These are phyloP conservation scores for Gossypium turneri DNA, from an alignment of 345 rosid species.

Conservation along the genomic window DNA sequence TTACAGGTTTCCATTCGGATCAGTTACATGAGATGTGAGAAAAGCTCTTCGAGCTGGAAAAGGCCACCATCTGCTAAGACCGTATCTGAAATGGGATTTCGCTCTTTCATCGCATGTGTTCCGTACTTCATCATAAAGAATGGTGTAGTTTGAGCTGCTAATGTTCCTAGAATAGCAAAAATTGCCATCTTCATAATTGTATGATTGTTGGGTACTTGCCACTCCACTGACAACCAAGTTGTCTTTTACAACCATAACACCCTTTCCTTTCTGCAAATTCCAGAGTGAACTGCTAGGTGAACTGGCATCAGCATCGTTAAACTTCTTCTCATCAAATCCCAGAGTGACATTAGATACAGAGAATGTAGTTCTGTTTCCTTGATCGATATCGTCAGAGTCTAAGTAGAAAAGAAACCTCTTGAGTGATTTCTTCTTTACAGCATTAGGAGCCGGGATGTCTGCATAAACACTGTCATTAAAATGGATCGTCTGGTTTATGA, in stretches of 20 bases:
- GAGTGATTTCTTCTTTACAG: constrained; percentile 27
- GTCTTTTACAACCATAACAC: constrained; percentile 49
- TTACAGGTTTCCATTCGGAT: constrained; percentile 6
- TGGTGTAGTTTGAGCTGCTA: constrained; percentile 76
- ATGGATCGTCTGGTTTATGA: constrained; percentile 51
- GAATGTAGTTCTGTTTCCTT: constrained; percentile 30
- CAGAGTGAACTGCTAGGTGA: constrained; percentile 30
- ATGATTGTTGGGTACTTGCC: constrained; percentile 61
- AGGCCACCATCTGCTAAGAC: constrained; percentile 14
- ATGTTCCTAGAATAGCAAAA: constrained; percentile 72
- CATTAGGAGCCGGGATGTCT: constrained; percentile 22
- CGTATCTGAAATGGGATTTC: neutral
- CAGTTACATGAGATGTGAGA: constrained; percentile 17
- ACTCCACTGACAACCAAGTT: constrained; percentile 48
- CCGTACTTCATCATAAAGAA: constrained; percentile 46
- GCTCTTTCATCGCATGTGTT: constrained; percentile 24
- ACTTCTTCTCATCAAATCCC: constrained; percentile 56
- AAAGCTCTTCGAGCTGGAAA: constrained; percentile 18
- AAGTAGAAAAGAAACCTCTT: constrained; percentile 47
- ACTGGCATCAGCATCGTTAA: constrained; percentile 17
- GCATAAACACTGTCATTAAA: constrained; percentile 45
- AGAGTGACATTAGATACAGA: constrained; percentile 39
- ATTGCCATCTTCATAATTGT: constrained; percentile 39
- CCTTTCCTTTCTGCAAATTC: constrained; percentile 58
- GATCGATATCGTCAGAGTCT: constrained; percentile 33